Evolutionary conservation across 306 rosid genomes (phyloP).

Genomic region (Castanea crenata): DNA sequence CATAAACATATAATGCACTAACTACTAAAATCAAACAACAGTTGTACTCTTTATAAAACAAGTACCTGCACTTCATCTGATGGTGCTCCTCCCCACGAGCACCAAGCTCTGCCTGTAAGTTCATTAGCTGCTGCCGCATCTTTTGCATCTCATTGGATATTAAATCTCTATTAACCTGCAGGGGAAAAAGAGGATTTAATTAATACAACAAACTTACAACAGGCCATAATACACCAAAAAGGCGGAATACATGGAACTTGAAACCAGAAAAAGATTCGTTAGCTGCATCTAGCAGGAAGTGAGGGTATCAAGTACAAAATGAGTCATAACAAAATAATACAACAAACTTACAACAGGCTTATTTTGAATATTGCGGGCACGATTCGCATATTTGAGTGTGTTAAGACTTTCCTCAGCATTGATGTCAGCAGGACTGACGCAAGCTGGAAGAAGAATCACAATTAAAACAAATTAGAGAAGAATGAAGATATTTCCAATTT

Average conservation of each 20-base stretch:
- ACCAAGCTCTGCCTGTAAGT: slow-evolving; percentile 75
- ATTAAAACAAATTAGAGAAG: slow-evolving; percentile 26
- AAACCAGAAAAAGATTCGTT: slow-evolving; percentile 1
- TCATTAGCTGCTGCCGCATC: slow-evolving; percentile 71
- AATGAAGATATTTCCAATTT: slow-evolving; percentile 16
- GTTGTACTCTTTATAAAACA: neutral
- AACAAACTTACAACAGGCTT: slow-evolving; percentile 73
- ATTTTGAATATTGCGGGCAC: slow-evolving; percentile 90
- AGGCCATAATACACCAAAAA: no score
- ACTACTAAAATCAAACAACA: neutral
- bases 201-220: no score
- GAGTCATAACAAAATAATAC: slow-evolving; percentile 4
- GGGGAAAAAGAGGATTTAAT: slow-evolving; percentile 10
- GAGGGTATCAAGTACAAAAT: slow-evolving; percentile 3
- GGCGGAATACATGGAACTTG: slow-evolving; percentile 13
- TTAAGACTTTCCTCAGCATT: slow-evolving; percentile 80
- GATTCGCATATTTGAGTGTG: slow-evolving; percentile 87
- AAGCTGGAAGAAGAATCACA: slow-evolving; percentile 52
- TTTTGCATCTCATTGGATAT: slow-evolving; percentile 79
- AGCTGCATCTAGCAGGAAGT: slow-evolving; percentile 15
- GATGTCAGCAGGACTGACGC: slow-evolving; percentile 83
- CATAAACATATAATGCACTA: neutral
- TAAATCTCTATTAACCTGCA: slow-evolving; percentile 75
- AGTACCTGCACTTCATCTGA: slow-evolving; percentile 67
- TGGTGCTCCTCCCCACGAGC: slow-evolving; percentile 56